phyloP scores from a whole-genome alignment of 768 basidiomycete species.

The Russula ochroleuca region DNA sequence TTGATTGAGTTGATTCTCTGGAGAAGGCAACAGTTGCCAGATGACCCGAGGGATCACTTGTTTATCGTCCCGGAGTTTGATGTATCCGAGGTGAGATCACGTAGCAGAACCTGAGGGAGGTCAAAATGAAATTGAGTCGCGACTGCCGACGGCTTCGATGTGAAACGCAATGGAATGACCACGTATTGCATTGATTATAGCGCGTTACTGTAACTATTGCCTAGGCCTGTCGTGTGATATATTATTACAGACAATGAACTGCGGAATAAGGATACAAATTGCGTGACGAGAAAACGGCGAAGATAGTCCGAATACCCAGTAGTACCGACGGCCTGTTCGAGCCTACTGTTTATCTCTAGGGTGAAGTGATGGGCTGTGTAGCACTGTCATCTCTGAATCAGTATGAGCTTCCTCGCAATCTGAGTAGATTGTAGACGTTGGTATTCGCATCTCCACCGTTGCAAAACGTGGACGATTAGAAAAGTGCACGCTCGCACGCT shows the following conservation, averaged over 20 bases:
- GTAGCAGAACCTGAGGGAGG: no score
- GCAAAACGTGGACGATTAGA: neutral
- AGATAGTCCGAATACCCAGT: neutral
- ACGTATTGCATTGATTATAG: no score
- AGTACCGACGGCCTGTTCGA: neutral
- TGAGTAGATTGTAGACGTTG: neutral
- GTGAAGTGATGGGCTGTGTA: neutral
- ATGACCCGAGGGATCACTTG: no score
- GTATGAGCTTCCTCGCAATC: neutral
- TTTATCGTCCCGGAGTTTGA: no score
- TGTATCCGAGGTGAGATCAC: no score
- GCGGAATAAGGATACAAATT: slow-evolving; percentile 2
- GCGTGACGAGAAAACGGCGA: neutral
- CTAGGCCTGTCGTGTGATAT: neutral
- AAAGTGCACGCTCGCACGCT: neutral
- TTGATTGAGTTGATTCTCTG: no score
- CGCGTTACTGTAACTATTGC: neutral
- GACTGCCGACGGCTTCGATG: no score
- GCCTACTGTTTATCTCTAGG: slow-evolving; percentile 7
- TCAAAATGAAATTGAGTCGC: no score
- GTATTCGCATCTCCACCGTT: slow-evolving; percentile 7
- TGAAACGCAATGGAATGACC: no score
- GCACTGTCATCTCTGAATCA: slow-evolving; percentile 3
- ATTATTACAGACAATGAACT: neutral
- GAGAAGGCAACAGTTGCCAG: no score